Conservation (phyloP, 148 eudicot species). For the Arctostaphylos glauca region DNA sequence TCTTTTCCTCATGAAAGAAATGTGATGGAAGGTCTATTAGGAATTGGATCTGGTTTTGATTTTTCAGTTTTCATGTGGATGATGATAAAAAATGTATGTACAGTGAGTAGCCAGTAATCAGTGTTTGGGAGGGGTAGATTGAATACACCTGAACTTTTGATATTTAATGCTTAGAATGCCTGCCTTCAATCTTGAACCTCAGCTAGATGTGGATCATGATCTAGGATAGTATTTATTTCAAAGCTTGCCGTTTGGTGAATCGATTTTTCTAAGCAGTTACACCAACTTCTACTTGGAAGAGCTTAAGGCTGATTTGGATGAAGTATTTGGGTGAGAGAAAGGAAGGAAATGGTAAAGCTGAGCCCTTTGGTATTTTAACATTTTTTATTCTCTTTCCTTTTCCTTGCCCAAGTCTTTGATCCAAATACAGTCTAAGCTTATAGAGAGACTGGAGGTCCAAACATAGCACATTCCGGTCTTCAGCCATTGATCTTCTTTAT, state of each 20-base stretch:
- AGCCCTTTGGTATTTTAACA: neutral
- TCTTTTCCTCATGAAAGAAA: neutral
- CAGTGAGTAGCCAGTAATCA: neutral
- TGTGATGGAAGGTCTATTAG: neutral
- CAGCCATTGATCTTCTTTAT: neutral
- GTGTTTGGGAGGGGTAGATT: neutral
- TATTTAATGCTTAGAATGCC: neutral
- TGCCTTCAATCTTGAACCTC: neutral
- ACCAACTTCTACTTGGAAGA: neutral
- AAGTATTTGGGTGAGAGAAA: neutral
- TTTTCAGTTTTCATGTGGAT: neutral
- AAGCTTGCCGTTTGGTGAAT: neutral
- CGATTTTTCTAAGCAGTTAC: neutral
- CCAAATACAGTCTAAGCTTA: neutral
- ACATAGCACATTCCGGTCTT: neutral
- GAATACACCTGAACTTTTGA: neutral
- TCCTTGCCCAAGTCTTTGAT: neutral
- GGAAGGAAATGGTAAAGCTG: neutral
- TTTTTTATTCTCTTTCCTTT: neutral
- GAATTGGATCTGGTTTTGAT: neutral
- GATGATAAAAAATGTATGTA: neutral
- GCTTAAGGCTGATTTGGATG: neutral
- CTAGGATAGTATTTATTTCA: neutral
- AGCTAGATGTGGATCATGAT: neutral
- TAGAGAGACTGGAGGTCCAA: neutral